These are phyloP conservation scores for Chrysopogon serrulatus DNA, from an alignment of 176 grass and related monocot species.

Conservation along the genomic window DNA sequence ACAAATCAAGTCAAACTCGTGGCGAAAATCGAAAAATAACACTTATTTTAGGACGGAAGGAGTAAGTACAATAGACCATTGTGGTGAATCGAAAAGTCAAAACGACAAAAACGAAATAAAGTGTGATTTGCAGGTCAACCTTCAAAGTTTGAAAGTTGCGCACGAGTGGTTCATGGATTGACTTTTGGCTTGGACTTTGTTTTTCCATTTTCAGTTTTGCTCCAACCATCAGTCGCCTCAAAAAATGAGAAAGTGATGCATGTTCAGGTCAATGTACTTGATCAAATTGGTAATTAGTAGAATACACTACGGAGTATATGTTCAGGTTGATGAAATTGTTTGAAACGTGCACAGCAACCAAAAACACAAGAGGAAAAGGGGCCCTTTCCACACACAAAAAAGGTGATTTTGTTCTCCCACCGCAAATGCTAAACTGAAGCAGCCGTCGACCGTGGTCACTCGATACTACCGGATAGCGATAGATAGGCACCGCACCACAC, in stretches of 20 bases:
- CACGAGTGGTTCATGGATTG: background rate
- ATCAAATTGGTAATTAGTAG: background rate
- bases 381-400: background rate
- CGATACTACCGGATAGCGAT: background rate
- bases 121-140: background rate
- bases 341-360: background rate
- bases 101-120: background rate
- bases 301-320: no score
- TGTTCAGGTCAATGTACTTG: background rate
- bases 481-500: background rate
- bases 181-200: constrained; percentile 2
- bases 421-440: background rate
- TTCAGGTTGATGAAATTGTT: background rate
- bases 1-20: no score
- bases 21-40: no score
- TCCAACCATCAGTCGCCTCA: background rate
- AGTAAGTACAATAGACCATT: no score
- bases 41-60: no score
- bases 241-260: background rate
- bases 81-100: background rate
- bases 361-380: background rate
- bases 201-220: background rate
- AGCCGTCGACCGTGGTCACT: background rate
- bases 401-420: no score
- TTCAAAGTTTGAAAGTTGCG: constrained; percentile 19